Conservation (phyloP, 306 rosid species). For the Prunus armeniaca region DNA sequence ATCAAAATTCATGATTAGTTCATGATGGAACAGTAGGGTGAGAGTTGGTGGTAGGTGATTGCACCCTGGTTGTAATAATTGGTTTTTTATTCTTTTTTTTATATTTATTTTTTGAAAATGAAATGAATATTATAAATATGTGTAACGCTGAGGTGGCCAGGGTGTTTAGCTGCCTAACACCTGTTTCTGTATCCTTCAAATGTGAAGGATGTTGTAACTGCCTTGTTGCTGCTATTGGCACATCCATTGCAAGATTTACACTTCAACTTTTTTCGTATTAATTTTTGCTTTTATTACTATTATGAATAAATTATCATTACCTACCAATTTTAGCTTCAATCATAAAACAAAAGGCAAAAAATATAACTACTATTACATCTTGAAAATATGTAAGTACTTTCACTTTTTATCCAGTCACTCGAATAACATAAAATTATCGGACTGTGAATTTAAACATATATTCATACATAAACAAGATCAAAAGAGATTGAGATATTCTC, state of each 20-base stretch:
- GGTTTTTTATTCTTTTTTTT: not conserved
- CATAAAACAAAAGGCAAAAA: not conserved
- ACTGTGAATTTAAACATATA: not conserved
- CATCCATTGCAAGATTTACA: slow-evolving; percentile 1
- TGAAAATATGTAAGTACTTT: not conserved
- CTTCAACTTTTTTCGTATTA: not conserved
- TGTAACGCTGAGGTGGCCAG: slow-evolving; percentile 6
- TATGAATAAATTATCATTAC: not conserved
- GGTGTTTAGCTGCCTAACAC: slow-evolving; percentile 26
- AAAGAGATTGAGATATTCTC: not conserved
- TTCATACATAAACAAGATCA: too few species aligned
- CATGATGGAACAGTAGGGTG: not conserved
- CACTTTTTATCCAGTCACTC: not conserved
- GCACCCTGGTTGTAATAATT: not conserved
- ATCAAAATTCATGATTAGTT: not conserved
- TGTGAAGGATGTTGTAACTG: slow-evolving; percentile 27
- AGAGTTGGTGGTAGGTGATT: slow-evolving; percentile 6
- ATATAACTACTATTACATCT: too few species aligned
- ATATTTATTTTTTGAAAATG: not conserved
- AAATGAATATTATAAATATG: not conserved
- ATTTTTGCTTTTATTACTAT: not conserved
- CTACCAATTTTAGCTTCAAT: slow-evolving; percentile 10
- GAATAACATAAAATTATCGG: not conserved
- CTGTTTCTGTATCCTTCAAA: slow-evolving; percentile 25
- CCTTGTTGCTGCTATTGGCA: slow-evolving; percentile 10